phyloP scores from a whole-genome alignment of 73 alveolate species.

The Symbiodinium natans region DNA sequence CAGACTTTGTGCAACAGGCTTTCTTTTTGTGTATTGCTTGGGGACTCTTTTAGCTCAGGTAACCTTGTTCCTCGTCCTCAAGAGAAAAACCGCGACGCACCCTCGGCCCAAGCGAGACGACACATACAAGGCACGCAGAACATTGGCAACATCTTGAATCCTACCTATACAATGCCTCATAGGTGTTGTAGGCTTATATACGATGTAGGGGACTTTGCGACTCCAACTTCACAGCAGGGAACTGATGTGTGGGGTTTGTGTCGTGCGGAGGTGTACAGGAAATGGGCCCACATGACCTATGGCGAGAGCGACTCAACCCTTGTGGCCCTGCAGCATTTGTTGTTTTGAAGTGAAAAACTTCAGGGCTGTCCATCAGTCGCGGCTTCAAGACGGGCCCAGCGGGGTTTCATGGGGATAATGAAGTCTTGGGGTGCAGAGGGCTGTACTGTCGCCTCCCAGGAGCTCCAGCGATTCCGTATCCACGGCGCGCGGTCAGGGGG shows the following conservation, averaged over 20 bases:
- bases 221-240: not conserved
- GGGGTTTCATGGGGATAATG: no score
- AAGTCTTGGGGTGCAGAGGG: no score
- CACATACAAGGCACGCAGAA: constrained; percentile 27
- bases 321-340: not conserved
- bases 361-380: no score
- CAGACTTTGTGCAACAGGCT: not conserved
- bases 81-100: not conserved
- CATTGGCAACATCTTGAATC: not conserved
- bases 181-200: not conserved
- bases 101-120: constrained; percentile 28
- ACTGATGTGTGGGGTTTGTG: not conserved
- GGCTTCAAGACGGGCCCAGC: no score
- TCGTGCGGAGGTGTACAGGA: constrained; percentile 20
- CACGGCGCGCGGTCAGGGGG: not conserved
- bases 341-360: no score
- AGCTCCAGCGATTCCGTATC: not conserved
- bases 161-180: no score
- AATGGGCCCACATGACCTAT: not conserved
- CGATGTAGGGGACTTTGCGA: not conserved
- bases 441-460: no score
- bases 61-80: constrained; percentile 31
- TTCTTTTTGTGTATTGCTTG: not conserved
- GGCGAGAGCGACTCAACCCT: not conserved
- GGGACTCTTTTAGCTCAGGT: no score